Evolutionary conservation across 345 rosid species (phyloP), one percentile per base, ranked within the genome.

Genomic region (Ceriops tagal): DNA sequence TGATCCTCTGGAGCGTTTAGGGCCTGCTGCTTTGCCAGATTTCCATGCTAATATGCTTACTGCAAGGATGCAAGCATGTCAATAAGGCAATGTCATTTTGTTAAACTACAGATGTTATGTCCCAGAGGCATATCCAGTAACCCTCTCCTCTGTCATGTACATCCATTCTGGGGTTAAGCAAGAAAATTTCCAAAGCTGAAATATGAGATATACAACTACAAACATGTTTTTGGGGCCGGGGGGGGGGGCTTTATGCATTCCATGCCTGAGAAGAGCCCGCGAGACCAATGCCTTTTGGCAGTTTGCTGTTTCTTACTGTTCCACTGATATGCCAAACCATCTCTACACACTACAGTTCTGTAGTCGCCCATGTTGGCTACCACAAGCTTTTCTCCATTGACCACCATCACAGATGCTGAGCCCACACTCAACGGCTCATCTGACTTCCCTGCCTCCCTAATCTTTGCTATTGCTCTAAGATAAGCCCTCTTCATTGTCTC

Each of bases 361-460:
- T 86, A 78, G 62, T 76, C 84, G 18, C 95, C 91, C 60, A 89
- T 81, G 79, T 79, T 81, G 32, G 91, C 89, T 43, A 81, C 78
- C 22, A 80, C 86, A 61, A 91, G 87, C 80, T 80, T 84, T 66
- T 82, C 91, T 59, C 95, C 92, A 67, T 87, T 87, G 75, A 91
- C 76, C 66, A 91, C 85, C 79, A 79, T 67, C 43, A 78, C 92
- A 22, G 83, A 78, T 3, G 88, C 92, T n/a, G 89, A 81, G 32
- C 91, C 66, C 24, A 75, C 73, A 62, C 64, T 61, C 79, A 62
- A 13, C 28, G 30, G 69, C 77, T 79, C 87, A 43, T 69, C 81
- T 15, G 71, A 70, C 53, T 77, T 75, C 37, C 53, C 61, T 55
- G 73, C 69, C 61, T 79, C 84, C 68, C 77, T 83, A 15, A 76